Base-by-base conservation (phyloP, 1,284 basidiomycete species). In the Acaromyces ingoldii region DNA sequence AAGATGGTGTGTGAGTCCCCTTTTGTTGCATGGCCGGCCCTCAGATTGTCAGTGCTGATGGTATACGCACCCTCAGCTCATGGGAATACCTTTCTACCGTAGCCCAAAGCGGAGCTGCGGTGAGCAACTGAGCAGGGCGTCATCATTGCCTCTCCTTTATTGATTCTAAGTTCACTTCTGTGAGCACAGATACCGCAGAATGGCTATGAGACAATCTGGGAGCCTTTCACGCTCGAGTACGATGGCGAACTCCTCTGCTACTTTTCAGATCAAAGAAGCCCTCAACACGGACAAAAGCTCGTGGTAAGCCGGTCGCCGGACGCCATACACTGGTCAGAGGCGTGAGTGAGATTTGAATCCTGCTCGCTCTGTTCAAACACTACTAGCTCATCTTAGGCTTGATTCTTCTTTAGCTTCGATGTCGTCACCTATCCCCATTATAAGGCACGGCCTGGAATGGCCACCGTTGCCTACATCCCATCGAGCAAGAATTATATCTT, bases 191-290 rank as follows among this genome's bases (percentile, higher is more conserved):
- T n/a, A n/a, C n/a, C n/a, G n/a, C n/a, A n/a, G 30, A 69, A 70
- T 40, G 72, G 67, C 33, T 45, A 62, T 48, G 75, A 72, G 2
- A 73, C 75, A 1, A 68, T 76, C 3, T 76, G 75, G 76, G 76
- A 76, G 58, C 76, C 76, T 2, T 76, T 73, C 62, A 49, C 77
- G 41, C 58, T 76, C 49, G 60, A 65, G 13, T 71, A 67, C 58
- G 66, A 75, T 40, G 59, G 65, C 49, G 65, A 75, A 57, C 60
- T 77, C 21, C 65, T 76, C 45, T 59, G 71, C 47, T 77, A 72
- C 62, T 77, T 77, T 63, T 76, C 75, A 5, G 76, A 77, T 53
- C 76, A 77, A 54, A 70, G 76, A 4, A 75, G 77, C 50, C 60
- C 74, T 13, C 49, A 26, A 10, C 67, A 76, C 53, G 75, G 74